phyloP scores from a whole-genome alignment of 768 basidiomycete genomes.

The Suillus spraguei region DNA sequence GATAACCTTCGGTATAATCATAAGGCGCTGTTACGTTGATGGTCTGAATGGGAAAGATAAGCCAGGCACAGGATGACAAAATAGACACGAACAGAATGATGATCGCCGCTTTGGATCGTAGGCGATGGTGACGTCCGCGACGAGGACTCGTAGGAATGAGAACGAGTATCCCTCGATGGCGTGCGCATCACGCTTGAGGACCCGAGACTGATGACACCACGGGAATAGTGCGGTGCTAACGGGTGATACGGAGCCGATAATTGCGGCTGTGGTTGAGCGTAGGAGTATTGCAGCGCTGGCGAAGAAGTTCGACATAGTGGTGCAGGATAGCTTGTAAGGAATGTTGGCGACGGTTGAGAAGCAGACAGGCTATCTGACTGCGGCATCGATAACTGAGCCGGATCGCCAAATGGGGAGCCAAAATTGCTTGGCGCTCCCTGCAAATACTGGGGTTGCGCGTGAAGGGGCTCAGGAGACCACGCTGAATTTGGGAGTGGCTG shows the following conservation, averaged over 20 bases:
- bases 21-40: slow-evolving; percentile 72
- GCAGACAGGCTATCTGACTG: slow-evolving; percentile 34
- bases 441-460: slow-evolving; percentile 34
- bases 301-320: slow-evolving; percentile 35
- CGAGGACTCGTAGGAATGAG: slow-evolving; percentile 28
- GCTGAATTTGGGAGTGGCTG: slow-evolving; percentile 32
- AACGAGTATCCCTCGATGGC: slow-evolving; percentile 29
- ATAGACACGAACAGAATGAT: slow-evolving; percentile 27
- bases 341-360: slow-evolving; percentile 30
- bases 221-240: slow-evolving; percentile 48
- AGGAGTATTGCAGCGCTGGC: slow-evolving; percentile 43
- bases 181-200: slow-evolving; percentile 36
- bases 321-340: slow-evolving; percentile 32
- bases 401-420: slow-evolving; percentile 28
- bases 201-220: slow-evolving; percentile 46
- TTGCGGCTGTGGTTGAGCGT: slow-evolving; percentile 29
- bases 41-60: slow-evolving; percentile 59
- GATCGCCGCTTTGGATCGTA: slow-evolving; percentile 39
- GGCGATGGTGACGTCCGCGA: slow-evolving; percentile 46
- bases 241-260: slow-evolving; percentile 24
- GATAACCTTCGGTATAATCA: slow-evolving; percentile 96
- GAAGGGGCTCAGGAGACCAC: slow-evolving; percentile 40
- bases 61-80: slow-evolving; percentile 22
- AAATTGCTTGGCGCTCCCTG: slow-evolving; percentile 22
- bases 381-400: slow-evolving; percentile 33